Evolutionary conservation across 2,329 filamentous ascomycete species (phyloP), one percentile per base, ranked within the genome.

Genomic region (Apiospora malaysiana): DNA sequence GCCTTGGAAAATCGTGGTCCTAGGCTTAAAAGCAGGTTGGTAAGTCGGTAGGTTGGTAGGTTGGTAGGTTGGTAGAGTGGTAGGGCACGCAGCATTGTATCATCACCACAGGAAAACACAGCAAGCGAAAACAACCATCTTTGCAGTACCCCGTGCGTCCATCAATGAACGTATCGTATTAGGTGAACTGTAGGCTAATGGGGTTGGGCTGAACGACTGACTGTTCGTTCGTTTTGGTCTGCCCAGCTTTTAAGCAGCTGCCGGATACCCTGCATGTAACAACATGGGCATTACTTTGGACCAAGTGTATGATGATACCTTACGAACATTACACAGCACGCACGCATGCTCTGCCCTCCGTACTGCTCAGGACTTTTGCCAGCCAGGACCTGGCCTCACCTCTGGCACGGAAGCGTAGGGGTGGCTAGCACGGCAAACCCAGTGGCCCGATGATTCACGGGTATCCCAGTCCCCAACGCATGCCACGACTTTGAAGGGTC

Each of bases 401-500:
- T 16, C 23, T 25, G 21, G 16, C 25, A 59, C 27, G 10, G 27
- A 59, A 37, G 27, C 51, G 27, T 18, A 59, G 27, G 56, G 56
- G 32, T 63, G 56, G 56, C 56, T 63, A 40, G 56, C 56, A 63
- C 56, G 56, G 56, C 56, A 63, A 32, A 40, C n/a, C n/a, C 56
- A 63, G 56, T 40, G 56, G 56, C 21, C 56, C 56, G 56, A 40
- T 32, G 27, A 63, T 40, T 23, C 56, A 63, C 27, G 56, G 32
- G 37, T 21, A 63, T 63, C 56, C 56, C 56, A 63, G 56, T n/a
- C 56, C 51, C 56, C 56, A 63, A n/a, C 27, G 56, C 16, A n/a
- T 63, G 32, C 56, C 56, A 63, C 56, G 56, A 63, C 56, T 63
- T 63, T 63, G 32, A 63, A 63, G 56, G 27, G 32, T 63, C 51